These are phyloP conservation scores for Kodamaea sp. DNA, from an alignment of 1,139 yeast species.

Conservation along the genomic window DNA sequence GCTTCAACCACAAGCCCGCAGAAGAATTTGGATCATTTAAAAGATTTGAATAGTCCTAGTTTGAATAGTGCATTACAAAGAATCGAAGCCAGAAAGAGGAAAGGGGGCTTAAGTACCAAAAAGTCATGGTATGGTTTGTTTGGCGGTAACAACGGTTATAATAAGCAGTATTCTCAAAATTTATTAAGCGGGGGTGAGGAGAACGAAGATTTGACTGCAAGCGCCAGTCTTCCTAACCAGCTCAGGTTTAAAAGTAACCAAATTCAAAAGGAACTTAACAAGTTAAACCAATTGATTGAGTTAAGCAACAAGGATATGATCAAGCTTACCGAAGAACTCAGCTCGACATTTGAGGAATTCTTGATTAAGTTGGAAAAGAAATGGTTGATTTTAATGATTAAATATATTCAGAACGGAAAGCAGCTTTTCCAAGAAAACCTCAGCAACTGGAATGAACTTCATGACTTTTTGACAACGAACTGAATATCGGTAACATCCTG, in stretches of 20 bases:
- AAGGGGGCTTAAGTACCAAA: conserved; percentile 23
- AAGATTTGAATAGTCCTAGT: conserved; percentile 44
- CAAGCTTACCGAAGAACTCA: conserved; percentile 34
- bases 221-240: conserved; percentile 12
- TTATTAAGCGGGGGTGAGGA: conserved; percentile 8
- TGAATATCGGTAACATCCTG: no score
- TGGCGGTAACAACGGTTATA: conserved; percentile 37
- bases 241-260: conserved; percentile 32
- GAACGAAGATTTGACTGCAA: not conserved
- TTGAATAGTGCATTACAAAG: conserved; percentile 38
- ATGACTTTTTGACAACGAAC: conserved; percentile 13
- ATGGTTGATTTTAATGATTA: conserved; percentile 43
- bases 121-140: conserved; percentile 50
- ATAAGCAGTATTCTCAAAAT: conserved; percentile 12
- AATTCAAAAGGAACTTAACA: conserved; percentile 43
- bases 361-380: conserved; percentile 37
- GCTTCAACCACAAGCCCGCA: conserved; percentile 1
- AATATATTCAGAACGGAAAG: conserved; percentile 40
- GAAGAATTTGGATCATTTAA: conserved; percentile 27
- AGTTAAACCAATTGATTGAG: conserved; percentile 44
- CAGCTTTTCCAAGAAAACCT: conserved; percentile 40
- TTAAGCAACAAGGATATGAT: conserved; percentile 40
- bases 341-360: conserved; percentile 34
- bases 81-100: conserved; percentile 28
- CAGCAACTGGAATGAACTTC: conserved; percentile 41